A percentile compares a stretch with the other conserved stretches of the same genome.
These are phyloP conservation scores for Chrysanthemum seticuspe DNA, from an alignment of 129 eudicot genomes.

Conservation along the genomic window DNA sequence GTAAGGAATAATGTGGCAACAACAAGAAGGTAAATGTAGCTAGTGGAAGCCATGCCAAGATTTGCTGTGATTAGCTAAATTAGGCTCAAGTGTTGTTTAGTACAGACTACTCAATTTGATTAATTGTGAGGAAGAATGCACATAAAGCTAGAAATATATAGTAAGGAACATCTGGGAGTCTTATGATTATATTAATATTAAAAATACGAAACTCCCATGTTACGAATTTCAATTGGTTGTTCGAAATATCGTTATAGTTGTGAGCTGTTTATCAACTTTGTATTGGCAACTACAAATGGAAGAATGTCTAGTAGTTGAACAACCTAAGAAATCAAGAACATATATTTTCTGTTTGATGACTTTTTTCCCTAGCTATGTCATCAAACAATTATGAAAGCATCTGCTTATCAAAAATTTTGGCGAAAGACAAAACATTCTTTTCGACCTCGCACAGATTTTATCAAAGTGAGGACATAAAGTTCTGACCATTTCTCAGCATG, in stretches of 20 bases:
- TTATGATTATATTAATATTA: background rate
- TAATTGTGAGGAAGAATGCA: background rate
- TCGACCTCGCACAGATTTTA: too few species aligned
- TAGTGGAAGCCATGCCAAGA: conserved; percentile 10
- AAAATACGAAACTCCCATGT: background rate
- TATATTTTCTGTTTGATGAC: background rate
- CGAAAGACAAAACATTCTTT: too few species aligned
- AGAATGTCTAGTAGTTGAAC: conserved; percentile 4
- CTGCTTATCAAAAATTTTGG: too few species aligned
- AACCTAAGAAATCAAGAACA: background rate
- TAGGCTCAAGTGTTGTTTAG: background rate
- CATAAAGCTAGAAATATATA: conserved; percentile 5
- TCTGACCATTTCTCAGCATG: too few species aligned
- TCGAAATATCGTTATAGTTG: background rate
- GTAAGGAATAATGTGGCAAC: background rate
- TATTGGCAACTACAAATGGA: background rate
- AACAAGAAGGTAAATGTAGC: background rate
- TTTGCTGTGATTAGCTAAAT: background rate
- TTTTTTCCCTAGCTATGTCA: too few species aligned
- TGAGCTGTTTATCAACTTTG: conserved; percentile 19
- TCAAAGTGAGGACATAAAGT: too few species aligned
- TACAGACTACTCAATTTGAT: background rate
- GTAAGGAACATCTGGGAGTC: background rate
- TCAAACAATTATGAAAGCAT: too few species aligned
- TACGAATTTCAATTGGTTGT: background rate